These are phyloP conservation scores for Entonaema liquescens DNA, from an alignment of 495 filamentous ascomycete genomes.

Conservation along the genomic window DNA sequence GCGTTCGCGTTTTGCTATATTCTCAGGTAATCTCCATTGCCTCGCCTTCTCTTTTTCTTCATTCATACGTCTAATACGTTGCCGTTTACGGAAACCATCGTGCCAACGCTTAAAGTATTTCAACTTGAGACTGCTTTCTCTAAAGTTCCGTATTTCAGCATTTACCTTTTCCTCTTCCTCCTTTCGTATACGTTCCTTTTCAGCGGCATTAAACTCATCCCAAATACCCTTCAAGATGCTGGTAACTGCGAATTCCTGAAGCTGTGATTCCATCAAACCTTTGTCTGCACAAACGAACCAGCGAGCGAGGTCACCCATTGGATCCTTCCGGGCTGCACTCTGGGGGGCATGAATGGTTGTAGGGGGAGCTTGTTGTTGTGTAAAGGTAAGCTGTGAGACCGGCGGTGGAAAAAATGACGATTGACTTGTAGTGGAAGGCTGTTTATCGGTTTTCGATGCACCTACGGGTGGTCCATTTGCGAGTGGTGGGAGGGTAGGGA, in stretches of 20 bases:
- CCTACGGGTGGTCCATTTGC: background rate
- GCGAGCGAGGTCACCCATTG: constrained; percentile 52
- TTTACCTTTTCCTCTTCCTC: constrained; percentile 55
- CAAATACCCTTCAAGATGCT: constrained; percentile 47
- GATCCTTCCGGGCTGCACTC: constrained; percentile 35
- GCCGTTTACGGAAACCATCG: constrained; percentile 52
- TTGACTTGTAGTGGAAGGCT: background rate
- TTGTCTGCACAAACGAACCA: constrained; percentile 57
- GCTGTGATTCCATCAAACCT: constrained; percentile 52
- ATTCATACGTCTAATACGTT: constrained; percentile 41
- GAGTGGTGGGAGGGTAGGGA: background rate
- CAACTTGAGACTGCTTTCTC: constrained; percentile 51
- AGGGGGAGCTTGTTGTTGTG: background rate
- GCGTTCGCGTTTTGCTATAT: constrained; percentile 41
- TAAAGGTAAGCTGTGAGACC: background rate
- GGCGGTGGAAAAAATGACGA: background rate
- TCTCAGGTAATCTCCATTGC: constrained; percentile 40
- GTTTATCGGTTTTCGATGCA: background rate
- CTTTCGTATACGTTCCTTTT: constrained; percentile 47
- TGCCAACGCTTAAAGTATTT: constrained; percentile 62
- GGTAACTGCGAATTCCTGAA: constrained; percentile 48
- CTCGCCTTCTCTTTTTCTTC: constrained; percentile 48
- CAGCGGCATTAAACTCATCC: constrained; percentile 46
- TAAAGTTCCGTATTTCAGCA: constrained; percentile 50
- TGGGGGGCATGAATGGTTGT: background rate